Evolutionary conservation across 1,284 basidiomycete species (phyloP).

Genomic region (Ustilago nuda): DNA sequence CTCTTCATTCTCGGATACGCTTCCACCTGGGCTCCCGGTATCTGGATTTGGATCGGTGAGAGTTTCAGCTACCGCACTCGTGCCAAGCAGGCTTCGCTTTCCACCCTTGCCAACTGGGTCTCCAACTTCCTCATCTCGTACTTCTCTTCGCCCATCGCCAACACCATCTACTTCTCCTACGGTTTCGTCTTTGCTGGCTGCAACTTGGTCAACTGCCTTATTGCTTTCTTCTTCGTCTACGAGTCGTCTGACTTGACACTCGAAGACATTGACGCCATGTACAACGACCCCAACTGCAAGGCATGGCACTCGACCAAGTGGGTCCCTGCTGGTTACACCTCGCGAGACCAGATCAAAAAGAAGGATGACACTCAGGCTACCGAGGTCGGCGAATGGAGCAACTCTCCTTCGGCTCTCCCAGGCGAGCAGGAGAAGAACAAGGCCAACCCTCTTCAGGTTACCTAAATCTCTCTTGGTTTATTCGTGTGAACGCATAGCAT

Average conservation of each 20-base stretch:
- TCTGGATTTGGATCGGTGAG: slow-evolving; percentile 72
- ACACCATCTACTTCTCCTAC: slow-evolving; percentile 73
- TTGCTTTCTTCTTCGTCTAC: slow-evolving; percentile 83
- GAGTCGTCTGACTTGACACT: slow-evolving; percentile 79
- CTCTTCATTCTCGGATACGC: slow-evolving; percentile 83
- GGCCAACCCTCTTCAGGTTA: slow-evolving; percentile 48
- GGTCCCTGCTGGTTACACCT: slow-evolving; percentile 66
- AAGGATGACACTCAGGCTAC: slow-evolving; percentile 42
- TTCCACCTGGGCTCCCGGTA: slow-evolving; percentile 75
- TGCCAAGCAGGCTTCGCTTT: slow-evolving; percentile 80
- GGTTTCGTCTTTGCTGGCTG: slow-evolving; percentile 79
- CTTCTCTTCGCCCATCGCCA: slow-evolving; percentile 71
- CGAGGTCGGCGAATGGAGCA: slow-evolving; percentile 55
- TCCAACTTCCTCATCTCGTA: slow-evolving; percentile 80
- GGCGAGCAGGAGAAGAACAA: slow-evolving; percentile 57
- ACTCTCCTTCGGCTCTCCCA: slow-evolving; percentile 49
- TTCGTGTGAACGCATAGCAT: not conserved
- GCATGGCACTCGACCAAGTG: slow-evolving; percentile 76
- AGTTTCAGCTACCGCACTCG: slow-evolving; percentile 81
- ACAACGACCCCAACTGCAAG: slow-evolving; percentile 77
- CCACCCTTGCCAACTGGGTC: slow-evolving; percentile 78
- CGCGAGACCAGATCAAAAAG: slow-evolving; percentile 56
- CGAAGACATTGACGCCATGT: slow-evolving; percentile 81
- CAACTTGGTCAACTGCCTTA: slow-evolving; percentile 73
- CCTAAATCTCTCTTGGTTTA: slow-evolving; percentile 9